Conservation (phyloP, 1,284 basidiomycete species). For the Agroathelia rolfsii region DNA sequence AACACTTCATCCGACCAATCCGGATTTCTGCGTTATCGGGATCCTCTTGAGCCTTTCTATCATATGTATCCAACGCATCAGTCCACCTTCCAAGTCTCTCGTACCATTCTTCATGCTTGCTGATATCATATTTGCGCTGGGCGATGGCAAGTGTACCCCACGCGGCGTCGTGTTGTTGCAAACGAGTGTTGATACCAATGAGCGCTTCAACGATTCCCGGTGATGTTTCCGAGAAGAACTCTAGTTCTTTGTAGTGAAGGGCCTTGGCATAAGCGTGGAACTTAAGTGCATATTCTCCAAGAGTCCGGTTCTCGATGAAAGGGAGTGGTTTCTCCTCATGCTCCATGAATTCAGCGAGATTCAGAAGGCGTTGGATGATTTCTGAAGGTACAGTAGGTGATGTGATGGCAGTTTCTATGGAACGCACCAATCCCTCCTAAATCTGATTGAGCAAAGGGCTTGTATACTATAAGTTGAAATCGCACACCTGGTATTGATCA, state of each 20-base stretch:
- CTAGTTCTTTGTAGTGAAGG: constrained; percentile 97
- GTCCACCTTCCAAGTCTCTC: constrained; percentile 96
- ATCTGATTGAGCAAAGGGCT: constrained; percentile 5
- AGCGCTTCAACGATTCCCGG: constrained; percentile 88
- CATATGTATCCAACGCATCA: constrained; percentile 85
- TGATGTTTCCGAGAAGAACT: constrained; percentile 89
- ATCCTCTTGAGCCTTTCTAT: constrained; percentile 65
- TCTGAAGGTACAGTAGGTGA: constrained; percentile 77
- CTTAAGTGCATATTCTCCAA: constrained; percentile 90
- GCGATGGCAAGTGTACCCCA: constrained; percentile 91
- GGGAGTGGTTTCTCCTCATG: constrained; percentile 96
- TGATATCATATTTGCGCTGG: constrained; percentile 75
- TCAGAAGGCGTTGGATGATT: constrained; percentile 88
- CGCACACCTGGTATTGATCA: constrained; percentile 83
- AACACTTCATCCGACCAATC: constrained; percentile 88
- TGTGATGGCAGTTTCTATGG: constrained; percentile 85
- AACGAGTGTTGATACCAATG: constrained; percentile 94
- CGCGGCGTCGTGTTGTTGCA: constrained; percentile 95
- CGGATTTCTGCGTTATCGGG: constrained; percentile 66
- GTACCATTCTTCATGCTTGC: constrained; percentile 94
- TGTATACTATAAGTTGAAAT: constrained; percentile 1
- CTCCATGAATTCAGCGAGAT: constrained; percentile 99
- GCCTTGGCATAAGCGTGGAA: constrained; percentile 98
- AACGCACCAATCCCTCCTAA: constrained; percentile 87
- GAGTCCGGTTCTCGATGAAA: constrained; percentile 86